Base-by-base conservation (phyloP, 495 filamentous ascomycete species). In the Geopyxis carbonaria region DNA sequence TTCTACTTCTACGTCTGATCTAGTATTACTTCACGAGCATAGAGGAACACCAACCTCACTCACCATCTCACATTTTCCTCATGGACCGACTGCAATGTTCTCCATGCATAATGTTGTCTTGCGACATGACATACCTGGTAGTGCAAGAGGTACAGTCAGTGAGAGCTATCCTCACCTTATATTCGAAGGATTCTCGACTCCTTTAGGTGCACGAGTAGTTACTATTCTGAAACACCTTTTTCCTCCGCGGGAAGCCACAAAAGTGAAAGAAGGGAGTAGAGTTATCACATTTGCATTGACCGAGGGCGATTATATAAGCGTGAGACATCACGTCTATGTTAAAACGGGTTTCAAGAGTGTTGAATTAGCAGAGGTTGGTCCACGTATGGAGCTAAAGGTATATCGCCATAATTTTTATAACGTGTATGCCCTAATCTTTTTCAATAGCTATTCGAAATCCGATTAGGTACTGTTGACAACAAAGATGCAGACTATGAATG, bases 401-500 rank as follows among this genome's bases (percentile, higher is more conserved):
- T 11, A 31, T 22, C 22, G 14, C 14, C 7, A 11, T n/a, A 6
- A 18, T 5, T 37, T 4, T 29, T 41, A 9, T 20, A 34, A 9
- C 7, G 15, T 34, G n/a, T n/a, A n/a, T n/a, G n/a, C n/a, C n/a
- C n/a, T n/a, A 7, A 7, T 15, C 15, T 8, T n/a, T 15, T 38
- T 42, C 13, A 21, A 11, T 21, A 80, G 51, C 67, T 85, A 19
- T 99, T 95, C 61, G 83, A 93, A 58, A 92, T 99, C 43, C 68
- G 84, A 33, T 75, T 80, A 38, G 87, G 89, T n/a, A 89, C 87
- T 2, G 63, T 93, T 31, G 89, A 94, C 54, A 91, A 87, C 51
- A 92, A 91, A 47, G 80, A 84, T 47, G 87, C 86, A n/a, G 91
- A 95, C 64, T 71, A 81, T 22, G 91, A 97, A 59, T 97, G 89